Evolutionary conservation across 202 grass and related monocot genomes (phyloP).

Genomic region (Dendrocalamus latiflorus): DNA sequence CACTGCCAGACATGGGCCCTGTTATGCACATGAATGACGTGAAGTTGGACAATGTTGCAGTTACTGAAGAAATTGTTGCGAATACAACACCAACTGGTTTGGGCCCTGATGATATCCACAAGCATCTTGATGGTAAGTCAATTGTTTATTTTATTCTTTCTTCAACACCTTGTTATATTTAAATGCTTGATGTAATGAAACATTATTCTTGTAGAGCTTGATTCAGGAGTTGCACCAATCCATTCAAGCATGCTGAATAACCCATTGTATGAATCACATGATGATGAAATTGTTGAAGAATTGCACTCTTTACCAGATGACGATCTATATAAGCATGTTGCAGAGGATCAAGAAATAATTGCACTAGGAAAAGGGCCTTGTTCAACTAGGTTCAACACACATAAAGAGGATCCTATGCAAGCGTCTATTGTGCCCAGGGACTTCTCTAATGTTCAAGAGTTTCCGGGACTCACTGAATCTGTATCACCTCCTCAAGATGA

Average conservation of each 20-base stretch:
- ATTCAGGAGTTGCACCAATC: conserved; percentile 38
- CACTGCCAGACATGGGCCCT: conserved; percentile 19
- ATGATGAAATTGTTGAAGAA: conserved; percentile 25
- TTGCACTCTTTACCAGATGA: conserved; percentile 25
- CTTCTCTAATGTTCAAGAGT: conserved; percentile 28
- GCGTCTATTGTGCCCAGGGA: conserved; percentile 6
- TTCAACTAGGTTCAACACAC: conserved; percentile 33
- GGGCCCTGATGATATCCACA: no score
- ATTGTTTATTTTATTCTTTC: no score
- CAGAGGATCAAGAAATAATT: conserved; percentile 23
- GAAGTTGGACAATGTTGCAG: conserved; percentile 12
- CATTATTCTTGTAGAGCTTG: conserved; percentile 26
- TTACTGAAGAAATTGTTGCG: conserved; percentile 11
- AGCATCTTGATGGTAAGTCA: no score
- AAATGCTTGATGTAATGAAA: conserved; percentile 17
- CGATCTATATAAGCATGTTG: conserved; percentile 31
- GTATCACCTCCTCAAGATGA: conserved; percentile 18
- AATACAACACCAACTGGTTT: no score
- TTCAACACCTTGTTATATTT: no score
- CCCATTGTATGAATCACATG: conserved; percentile 22
- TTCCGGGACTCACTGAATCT: conserved; percentile 13
- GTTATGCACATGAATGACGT: conserved; percentile 23
- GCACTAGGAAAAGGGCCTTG: conserved; percentile 33
- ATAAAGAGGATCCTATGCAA: conserved; percentile 31
- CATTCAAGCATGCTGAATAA: neutral